phyloP scores from a whole-genome alignment of 2,329 filamentous ascomycete genomes.

The Calonectria naviculata region DNA sequence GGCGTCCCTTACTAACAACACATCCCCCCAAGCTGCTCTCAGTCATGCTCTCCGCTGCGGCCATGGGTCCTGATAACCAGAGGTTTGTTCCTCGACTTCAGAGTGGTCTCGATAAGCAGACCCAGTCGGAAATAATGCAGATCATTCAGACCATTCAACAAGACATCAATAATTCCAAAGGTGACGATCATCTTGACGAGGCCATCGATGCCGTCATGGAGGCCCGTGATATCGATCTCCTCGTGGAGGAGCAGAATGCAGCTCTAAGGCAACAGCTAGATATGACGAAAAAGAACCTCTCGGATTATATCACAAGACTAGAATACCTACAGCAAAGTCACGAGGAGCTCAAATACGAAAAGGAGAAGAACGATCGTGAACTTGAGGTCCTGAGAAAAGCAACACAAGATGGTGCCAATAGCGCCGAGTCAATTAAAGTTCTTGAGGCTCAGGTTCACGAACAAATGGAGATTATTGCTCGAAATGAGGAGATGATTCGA shows the following conservation, averaged over 20 bases:
- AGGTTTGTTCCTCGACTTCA: conserved; percentile 63
- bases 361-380: conserved; percentile 67
- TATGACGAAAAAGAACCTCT: conserved; percentile 65
- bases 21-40: conserved; percentile 66
- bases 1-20: conserved; percentile 34
- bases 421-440: conserved; percentile 62
- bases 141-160: conserved; percentile 56
- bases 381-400: conserved; percentile 62
- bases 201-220: conserved; percentile 53
- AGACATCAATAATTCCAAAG: conserved; percentile 48
- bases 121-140: conserved; percentile 58
- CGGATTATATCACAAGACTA: conserved; percentile 68
- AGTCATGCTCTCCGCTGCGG: conserved; percentile 70
- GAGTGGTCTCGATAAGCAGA: conserved; percentile 52
- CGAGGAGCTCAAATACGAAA: conserved; percentile 73
- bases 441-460: conserved; percentile 70
- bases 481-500: conserved; percentile 67
- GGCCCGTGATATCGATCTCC: conserved; percentile 64
- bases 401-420: conserved; percentile 63
- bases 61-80: conserved; percentile 67
- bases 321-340: conserved; percentile 71
- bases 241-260: conserved; percentile 67
- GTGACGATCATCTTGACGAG: conserved; percentile 53
- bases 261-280: conserved; percentile 63
- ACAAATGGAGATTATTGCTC: conserved; percentile 77